These are phyloP conservation scores for Monosporascus sp. DNA, from an alignment of 2,329 filamentous ascomycete genomes.

Conservation along the genomic window DNA sequence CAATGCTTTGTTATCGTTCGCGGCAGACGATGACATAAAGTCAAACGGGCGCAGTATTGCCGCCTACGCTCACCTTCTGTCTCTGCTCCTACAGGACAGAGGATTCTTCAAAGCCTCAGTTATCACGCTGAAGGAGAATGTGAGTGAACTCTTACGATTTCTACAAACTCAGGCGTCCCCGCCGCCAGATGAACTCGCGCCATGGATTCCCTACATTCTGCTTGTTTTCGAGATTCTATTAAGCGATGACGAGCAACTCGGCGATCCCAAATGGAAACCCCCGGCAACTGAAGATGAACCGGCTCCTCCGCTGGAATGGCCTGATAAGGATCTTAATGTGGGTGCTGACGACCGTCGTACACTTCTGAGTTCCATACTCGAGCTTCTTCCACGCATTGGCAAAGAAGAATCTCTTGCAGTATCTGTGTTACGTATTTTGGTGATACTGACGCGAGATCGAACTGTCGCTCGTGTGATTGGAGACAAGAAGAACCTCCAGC, in stretches of 20 bases:
- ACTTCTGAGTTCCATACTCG: conserved; percentile 72
- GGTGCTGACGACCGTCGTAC: conserved; percentile 59
- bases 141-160: conserved; percentile 71
- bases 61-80: conserved; percentile 87
- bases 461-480: conserved; percentile 69
- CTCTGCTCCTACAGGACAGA: conserved; percentile 77
- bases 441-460: conserved; percentile 79
- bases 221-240: conserved; percentile 85
- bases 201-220: conserved; percentile 88
- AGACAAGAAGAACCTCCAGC: conserved; percentile 82
- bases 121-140: conserved; percentile 69
- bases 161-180: conserved; percentile 65
- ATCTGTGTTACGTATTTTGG: conserved; percentile 75
- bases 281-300: conserved; percentile 45
- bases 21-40: conserved; percentile 56
- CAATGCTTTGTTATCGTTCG: conserved; percentile 71
- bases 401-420: conserved; percentile 83
- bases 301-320: conserved; percentile 50
- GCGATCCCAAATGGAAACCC: conserved; percentile 64
- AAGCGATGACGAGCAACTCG: conserved; percentile 80
- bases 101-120: conserved; percentile 74
- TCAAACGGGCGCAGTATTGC: conserved; percentile 60
- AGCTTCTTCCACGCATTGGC: conserved; percentile 77
- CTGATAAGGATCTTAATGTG: conserved; percentile 57
- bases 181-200: conserved; percentile 71